Base-by-base conservation (phyloP, 2,329 filamentous ascomycete species). In the Aspergillus sp. region DNA sequence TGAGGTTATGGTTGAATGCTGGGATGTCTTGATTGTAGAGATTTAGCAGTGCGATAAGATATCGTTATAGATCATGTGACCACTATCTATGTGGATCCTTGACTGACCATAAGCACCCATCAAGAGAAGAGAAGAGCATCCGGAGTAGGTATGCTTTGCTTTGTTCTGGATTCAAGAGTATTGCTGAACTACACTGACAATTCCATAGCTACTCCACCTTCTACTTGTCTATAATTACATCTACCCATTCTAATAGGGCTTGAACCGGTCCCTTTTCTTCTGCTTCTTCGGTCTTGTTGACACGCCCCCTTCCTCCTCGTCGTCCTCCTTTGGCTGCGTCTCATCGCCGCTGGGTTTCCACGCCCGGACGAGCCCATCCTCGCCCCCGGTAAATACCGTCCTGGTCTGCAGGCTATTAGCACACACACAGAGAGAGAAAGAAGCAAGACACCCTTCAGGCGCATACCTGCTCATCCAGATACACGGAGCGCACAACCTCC, bases 401-500 rank as follows among this genome's bases (percentile, higher is more conserved):
- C 57, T 49, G 13, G 51, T 53, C 58, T 64, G 35, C 15, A 30
- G 8, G 26, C 44, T 17, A 38, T 32, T 27, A 29, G 30, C 14
- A 8, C 11, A 4, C 22, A 20, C 5, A 5, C 8, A 29, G 10
- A 28, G 13, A 22, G 8, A 6, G 10, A 8, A 28, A 16, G 10
- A 15, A 10, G 24, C 2, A 26, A 13, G 15, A n/a, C 19, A 22
- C 5, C 5, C 19, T 22, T 16, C 19, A 17, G 16, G 32, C 33
- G 52, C 49, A 29, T 52, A 68, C 64, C 52, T 57, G 45, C 19
- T 63, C 57, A 41, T 67, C 61, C n/a, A 66, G 39, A 44, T 56
- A 60, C 5, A 68, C 51, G 0, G 66, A 63, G 26, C 66, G 61
- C 8, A 68, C 61, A 24, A 69, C 51, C 35, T 69, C 66, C 34